A percentile compares a stretch with the other conserved stretches of the same genome.
phyloP scores from a whole-genome alignment of 2,329 filamentous ascomycete species.

The Onygenales sp. region DNA sequence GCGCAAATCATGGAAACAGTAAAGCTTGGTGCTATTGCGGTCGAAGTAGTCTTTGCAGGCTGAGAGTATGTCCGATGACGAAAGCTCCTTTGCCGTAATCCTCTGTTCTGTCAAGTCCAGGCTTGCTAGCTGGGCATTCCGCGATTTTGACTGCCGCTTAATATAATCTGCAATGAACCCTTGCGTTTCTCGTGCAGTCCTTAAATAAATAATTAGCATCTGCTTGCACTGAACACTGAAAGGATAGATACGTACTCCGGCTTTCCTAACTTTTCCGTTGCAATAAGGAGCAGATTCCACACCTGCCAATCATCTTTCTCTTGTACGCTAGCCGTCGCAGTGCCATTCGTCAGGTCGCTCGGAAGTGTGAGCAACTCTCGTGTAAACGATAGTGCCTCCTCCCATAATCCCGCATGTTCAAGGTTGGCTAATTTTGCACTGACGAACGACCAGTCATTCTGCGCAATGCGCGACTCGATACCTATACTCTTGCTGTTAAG shows the following conservation, averaged over 20 bases:
- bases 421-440: constrained; percentile 29
- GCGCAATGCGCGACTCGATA: constrained; percentile 31
- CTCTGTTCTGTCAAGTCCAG: constrained; percentile 22
- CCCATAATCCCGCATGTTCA: constrained; percentile 29
- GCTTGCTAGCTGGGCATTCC: constrained; percentile 32
- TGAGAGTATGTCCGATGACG: constrained; percentile 23
- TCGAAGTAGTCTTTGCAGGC: constrained; percentile 33
- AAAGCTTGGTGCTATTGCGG: constrained; percentile 31
- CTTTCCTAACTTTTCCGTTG: constrained; percentile 22
- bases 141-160: constrained; percentile 26
- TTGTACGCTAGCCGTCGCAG: constrained; percentile 17
- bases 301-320: constrained; percentile 37
- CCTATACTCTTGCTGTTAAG: constrained; percentile 34
- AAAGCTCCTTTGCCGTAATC: constrained; percentile 18
- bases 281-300: constrained; percentile 33
- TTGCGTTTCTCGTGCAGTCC: constrained; percentile 21
- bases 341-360: constrained; percentile 18
- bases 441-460: constrained; percentile 35
- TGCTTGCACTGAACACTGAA: not conserved
- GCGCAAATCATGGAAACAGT: constrained; percentile 37
- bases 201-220: constrained; percentile 14
- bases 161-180: constrained; percentile 27
- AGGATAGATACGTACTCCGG: constrained; percentile 22
- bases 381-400: constrained; percentile 27
- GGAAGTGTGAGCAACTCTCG: constrained; percentile 27